phyloP scores from a whole-genome alignment of 352 stramenopile genomes.

The Chrysophaeum taylorii region DNA sequence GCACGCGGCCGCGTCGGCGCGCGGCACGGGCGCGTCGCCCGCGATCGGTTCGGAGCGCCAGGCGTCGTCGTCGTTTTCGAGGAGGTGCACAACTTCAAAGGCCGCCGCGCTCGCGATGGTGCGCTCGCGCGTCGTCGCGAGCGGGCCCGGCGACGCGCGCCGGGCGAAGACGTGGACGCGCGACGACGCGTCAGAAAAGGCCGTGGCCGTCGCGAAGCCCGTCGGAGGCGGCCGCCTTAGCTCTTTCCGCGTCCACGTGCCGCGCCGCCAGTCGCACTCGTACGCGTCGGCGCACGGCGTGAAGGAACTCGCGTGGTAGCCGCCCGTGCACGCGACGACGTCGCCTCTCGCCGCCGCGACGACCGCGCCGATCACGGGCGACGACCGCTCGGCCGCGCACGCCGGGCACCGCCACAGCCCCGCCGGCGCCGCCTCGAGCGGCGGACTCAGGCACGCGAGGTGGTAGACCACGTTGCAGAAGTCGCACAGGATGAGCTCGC shows the following conservation, averaged over 20 bases:
- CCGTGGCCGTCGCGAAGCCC: neutral
- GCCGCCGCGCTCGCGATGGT: neutral
- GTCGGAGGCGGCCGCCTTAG: neutral
- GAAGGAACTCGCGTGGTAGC: neutral
- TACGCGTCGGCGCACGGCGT: neutral
- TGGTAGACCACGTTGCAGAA: constrained; percentile 1
- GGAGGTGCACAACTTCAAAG: neutral
- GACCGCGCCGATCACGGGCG: neutral
- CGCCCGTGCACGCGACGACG: neutral
- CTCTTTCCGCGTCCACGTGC: neutral
- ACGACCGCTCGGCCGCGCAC: neutral
- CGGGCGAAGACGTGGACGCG: neutral
- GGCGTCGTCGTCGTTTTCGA: neutral
- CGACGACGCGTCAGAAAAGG: neutral
- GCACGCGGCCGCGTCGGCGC: neutral
- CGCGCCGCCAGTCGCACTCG: neutral
- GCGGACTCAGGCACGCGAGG: neutral
- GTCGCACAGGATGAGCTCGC: neutral
- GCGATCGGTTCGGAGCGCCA: neutral
- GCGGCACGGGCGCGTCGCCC: neutral
- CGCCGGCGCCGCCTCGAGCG: neutral
- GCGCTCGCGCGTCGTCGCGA: neutral
- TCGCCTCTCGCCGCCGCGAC: neutral
- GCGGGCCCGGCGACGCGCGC: neutral
- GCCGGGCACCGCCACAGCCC: neutral